Base-by-base conservation (phyloP, 1,284 basidiomycete genomes). In the Leccinum insolens region DNA sequence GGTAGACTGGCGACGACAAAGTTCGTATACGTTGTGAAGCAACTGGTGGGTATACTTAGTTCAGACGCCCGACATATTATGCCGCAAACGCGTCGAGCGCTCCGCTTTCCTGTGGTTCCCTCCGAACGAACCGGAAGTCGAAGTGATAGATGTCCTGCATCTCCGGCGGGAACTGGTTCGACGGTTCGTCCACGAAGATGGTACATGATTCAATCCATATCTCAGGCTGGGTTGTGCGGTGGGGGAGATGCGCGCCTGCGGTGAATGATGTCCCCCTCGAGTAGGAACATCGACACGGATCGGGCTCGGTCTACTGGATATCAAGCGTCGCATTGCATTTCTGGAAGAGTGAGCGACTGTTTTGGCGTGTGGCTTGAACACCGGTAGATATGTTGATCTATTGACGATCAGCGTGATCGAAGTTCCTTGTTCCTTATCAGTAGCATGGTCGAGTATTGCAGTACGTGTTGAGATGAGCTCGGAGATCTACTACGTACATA, bases 51-150 rank as follows among this genome's bases (percentile, higher is more conserved):
- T 39, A 39, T 39, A 39, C 39, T 39, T 15, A 73, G 22, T 1
- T 69, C 52, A 3, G 72, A 62, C 0, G 70, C 62, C n/a, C 73
- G 70, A 22, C 61, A 65, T 25, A 78, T 9, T 31, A n/a, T 67
- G 17, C 69, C 17, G 78, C 77, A 44, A 80, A 68, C 2, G 67
- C 68, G 17, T 79, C 74, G 41, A 81, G 63, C 8, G 71, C 65
- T 1, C 17, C 66, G 46, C 72, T 70, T 3, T 25, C 65, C 37
- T 79, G 79, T 5, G 62, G 55, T 22, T 67, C 65, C 14, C 64
- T 59, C 7, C 28, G 20, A 4, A 75, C 25, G 34, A 78, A 76
- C 3, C 74, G 72, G 15, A 71, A 65, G 11, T 75, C 72, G 66
- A 80, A 81, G 15, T 60, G 11, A 52, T 71, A 70, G 39, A 39